A percentile compares a stretch with the other conserved stretches of the same genome.
phyloP scores from a whole-genome alignment of 2,329 filamentous ascomycete genomes.

The Scleromitrula shiraiana region DNA sequence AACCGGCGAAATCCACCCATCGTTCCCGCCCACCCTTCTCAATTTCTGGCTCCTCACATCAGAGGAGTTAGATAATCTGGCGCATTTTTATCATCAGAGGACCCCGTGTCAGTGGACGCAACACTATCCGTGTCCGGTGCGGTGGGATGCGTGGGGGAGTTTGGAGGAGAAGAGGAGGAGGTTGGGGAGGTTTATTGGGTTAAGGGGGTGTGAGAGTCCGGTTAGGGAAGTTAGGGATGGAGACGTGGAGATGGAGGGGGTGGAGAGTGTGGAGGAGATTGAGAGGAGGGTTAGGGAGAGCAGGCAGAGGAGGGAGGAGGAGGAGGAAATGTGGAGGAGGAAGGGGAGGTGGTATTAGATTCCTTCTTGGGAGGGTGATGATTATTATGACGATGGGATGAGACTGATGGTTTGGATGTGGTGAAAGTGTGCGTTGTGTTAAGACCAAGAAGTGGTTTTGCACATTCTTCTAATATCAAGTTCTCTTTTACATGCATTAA shows the following conservation, averaged over 20 bases:
- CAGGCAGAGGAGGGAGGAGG: constrained; percentile 29
- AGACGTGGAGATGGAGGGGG: constrained; percentile 24
- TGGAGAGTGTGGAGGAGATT: constrained; percentile 21
- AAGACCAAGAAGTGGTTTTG: not conserved
- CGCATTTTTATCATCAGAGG: constrained; percentile 66
- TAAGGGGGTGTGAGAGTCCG: constrained; percentile 53
- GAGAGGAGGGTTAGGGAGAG: constrained; percentile 35
- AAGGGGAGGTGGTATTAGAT: constrained; percentile 23
- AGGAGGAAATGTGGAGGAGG: constrained; percentile 18
- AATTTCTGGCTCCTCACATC: constrained; percentile 69
- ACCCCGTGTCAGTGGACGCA: constrained; percentile 45
- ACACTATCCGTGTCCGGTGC: constrained; percentile 61
- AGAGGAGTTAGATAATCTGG: constrained; percentile 59
- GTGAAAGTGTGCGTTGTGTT: not conserved
- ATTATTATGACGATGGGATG: no score
- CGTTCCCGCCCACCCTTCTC: constrained; percentile 59
- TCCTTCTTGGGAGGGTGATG: no score
- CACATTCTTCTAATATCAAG: not conserved
- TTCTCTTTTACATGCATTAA: not conserved
- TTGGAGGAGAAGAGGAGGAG: constrained; percentile 59
- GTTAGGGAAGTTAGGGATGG: constrained; percentile 23
- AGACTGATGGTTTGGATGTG: no score
- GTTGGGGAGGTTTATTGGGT: constrained; percentile 66
- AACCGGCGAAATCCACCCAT: constrained; percentile 53
- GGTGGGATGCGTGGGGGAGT: constrained; percentile 46